Percentiles rank a stretch among this genome's conserved stretches.
Evolutionary conservation across 208 protist species (phyloP).

Genomic region (Crithidia brevicula): DNA sequence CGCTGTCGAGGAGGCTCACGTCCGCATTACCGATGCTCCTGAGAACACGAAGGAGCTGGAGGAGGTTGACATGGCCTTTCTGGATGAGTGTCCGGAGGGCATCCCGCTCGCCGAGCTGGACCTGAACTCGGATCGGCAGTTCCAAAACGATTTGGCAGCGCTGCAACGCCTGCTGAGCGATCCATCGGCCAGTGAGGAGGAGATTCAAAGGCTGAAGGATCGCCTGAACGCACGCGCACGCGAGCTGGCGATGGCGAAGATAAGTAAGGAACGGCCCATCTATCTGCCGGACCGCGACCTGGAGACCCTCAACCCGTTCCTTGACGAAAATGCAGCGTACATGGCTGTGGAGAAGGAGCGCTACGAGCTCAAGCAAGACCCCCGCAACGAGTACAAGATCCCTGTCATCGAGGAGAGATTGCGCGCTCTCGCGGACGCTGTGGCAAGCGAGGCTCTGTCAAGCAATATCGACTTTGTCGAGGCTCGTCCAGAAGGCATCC

Average conservation of each 20-base stretch:
- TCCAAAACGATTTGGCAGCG: slow-evolving; percentile 38
- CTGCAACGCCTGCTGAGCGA: slow-evolving; percentile 37
- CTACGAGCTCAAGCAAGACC: slow-evolving; percentile 59
- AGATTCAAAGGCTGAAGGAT: slow-evolving; percentile 43
- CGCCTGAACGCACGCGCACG: slow-evolving; percentile 47
- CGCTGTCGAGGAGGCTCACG: slow-evolving; percentile 47
- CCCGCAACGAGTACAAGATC: slow-evolving; percentile 58
- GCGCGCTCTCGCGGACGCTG: slow-evolving; percentile 33
- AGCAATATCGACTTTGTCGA: slow-evolving; percentile 48
- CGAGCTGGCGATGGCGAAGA: slow-evolving; percentile 46
- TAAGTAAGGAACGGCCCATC: slow-evolving; percentile 44
- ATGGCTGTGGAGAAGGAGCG: slow-evolving; percentile 44
- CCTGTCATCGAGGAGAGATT: slow-evolving; percentile 43
- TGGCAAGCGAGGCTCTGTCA: slow-evolving; percentile 3
- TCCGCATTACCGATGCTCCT: slow-evolving; percentile 58
- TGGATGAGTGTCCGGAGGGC: slow-evolving; percentile 41
- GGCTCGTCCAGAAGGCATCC: slow-evolving; percentile 43
- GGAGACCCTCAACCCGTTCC: slow-evolving; percentile 46
- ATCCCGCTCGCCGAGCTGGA: slow-evolving; percentile 41
- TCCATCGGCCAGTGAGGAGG: slow-evolving; percentile 33
- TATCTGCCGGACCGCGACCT: slow-evolving; percentile 56
- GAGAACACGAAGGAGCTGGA: slow-evolving; percentile 40
- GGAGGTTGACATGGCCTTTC: slow-evolving; percentile 53
- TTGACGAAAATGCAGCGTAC: slow-evolving; percentile 56
- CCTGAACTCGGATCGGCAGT: slow-evolving; percentile 42